These are phyloP conservation scores for Colletotrichum lini DNA, from an alignment of 2,329 filamentous ascomycete genomes.

Conservation along the genomic window DNA sequence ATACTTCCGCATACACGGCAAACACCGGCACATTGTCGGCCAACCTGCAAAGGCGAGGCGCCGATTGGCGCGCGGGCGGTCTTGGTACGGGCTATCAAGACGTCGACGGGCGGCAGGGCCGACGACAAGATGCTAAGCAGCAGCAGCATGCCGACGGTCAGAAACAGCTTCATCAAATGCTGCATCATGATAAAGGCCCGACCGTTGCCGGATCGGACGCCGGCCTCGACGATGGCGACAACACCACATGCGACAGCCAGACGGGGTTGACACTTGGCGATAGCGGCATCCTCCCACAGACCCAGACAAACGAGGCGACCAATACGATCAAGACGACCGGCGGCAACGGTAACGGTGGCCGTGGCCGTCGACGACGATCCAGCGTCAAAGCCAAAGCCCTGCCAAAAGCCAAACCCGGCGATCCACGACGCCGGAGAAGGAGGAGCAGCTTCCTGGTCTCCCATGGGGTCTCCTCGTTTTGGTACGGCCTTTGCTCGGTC, in stretches of 20 bases:
- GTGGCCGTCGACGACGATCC: background rate
- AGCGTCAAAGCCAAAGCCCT: conserved; percentile 1
- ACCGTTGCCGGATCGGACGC: conserved; percentile 3
- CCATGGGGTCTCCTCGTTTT: conserved; percentile 43
- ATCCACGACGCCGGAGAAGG: conserved; percentile 37
- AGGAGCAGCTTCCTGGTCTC: conserved; percentile 42
- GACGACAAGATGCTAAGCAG: background rate
- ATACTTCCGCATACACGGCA: background rate
- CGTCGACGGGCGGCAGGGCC: background rate
- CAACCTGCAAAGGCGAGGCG: conserved; percentile 18
- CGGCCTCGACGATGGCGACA: conserved; percentile 3
- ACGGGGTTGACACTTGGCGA: conserved; percentile 15
- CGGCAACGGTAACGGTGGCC: conserved; percentile 8
- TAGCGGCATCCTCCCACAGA: background rate
- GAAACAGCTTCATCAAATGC: background rate
- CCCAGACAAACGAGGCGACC: background rate
- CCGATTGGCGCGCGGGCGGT: conserved; percentile 23
- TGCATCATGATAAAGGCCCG: background rate
- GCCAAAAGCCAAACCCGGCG: background rate
- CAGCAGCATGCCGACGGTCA: background rate
- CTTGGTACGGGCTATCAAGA: conserved; percentile 20
- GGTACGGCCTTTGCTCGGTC: conserved; percentile 42
- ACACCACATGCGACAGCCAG: conserved; percentile 4
- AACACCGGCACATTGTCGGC: conserved; percentile 24
- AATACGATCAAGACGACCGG: conserved; percentile 1